Evolutionary conservation across 2,329 filamentous ascomycete genomes (phyloP), one percentile per base, ranked within the genome.

Genomic region (Parafenestella ontariensis): DNA sequence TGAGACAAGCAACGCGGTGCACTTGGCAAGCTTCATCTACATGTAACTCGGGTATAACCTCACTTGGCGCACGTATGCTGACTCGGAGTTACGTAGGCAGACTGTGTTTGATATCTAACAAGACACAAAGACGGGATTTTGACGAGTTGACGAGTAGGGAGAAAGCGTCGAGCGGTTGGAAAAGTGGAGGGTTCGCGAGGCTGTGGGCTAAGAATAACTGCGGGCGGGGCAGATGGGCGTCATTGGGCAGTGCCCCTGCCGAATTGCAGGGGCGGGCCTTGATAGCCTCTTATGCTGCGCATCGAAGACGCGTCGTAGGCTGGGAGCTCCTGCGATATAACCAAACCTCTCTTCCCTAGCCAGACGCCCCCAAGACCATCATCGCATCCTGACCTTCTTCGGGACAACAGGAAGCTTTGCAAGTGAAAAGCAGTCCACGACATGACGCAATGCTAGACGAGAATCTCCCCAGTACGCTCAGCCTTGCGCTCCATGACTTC

Each of bases 391-490:
- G 37, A 39, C 5, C 7, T 24, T 23, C 20, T 21, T 39, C 10
- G 36, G 18, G 21, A 40, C 37, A 15, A 24, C 2, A 40, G 11
- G 3, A 23, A n/a, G 9, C 37, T n/a, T 11, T n/a, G 5, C 24
- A n/a, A 6, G 5, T 11, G 21, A 40, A 40, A 7, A 37, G 10
- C 24, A 23, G 13, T 15, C 11, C 40, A 29, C 51, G 54, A 41
- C 21, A 69, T 71, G 68, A 54, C 60, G 60, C 66, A 52, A 96
- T 96, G 92, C 85, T 96, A 68, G 92, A 96, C 87, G 91, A 96
- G 75, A 96, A 93, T 76, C 86, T 97, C n/a, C 93, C 93, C 51
- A 92, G 83, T 85, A 58, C 26, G 54, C 44, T 41, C 36, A 45
- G 24, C 18, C 39, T 18, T 24, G 41, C 34, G 40, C 42, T 33